A percentile compares a stretch with the other conserved stretches of the same genome.
phyloP scores from a whole-genome alignment of 768 basidiomycete genomes.

The Russula sp. region DNA sequence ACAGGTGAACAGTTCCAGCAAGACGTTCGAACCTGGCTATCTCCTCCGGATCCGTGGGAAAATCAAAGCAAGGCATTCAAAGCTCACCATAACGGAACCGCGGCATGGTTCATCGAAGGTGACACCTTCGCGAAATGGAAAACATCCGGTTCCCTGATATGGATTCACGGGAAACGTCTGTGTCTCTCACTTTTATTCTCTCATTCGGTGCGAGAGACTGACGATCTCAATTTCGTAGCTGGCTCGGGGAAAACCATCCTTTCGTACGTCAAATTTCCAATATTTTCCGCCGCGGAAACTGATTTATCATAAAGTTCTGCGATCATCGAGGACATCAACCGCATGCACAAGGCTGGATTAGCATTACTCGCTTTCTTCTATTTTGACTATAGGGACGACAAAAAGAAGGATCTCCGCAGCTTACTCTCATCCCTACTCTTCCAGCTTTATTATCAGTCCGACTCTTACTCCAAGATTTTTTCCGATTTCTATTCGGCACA shows the following conservation, averaged over 20 bases:
- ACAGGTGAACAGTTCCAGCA: background rate
- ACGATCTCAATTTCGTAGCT: background rate
- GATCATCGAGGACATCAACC: background rate
- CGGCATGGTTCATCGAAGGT: background rate
- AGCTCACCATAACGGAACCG: background rate
- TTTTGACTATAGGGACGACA: background rate
- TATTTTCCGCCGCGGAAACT: background rate
- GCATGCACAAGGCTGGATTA: background rate
- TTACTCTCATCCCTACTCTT: background rate
- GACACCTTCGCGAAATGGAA: background rate
- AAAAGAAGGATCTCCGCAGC: background rate
- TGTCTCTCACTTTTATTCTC: background rate
- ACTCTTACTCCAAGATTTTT: background rate
- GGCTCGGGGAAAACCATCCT: background rate
- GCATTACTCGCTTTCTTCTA: background rate
- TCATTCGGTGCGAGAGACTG: background rate
- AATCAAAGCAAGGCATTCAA: background rate
- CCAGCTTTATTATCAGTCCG: background rate
- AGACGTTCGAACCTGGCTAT: background rate
- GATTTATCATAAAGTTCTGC: background rate
- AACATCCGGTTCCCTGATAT: background rate
- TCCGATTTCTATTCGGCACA: background rate
- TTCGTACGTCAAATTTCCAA: background rate
- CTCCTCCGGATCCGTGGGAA: background rate
- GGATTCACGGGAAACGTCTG: constrained; percentile 4